Evolutionary conservation across 2,329 filamentous ascomycete species (phyloP).

Genomic region (Aciculosporium take): DNA sequence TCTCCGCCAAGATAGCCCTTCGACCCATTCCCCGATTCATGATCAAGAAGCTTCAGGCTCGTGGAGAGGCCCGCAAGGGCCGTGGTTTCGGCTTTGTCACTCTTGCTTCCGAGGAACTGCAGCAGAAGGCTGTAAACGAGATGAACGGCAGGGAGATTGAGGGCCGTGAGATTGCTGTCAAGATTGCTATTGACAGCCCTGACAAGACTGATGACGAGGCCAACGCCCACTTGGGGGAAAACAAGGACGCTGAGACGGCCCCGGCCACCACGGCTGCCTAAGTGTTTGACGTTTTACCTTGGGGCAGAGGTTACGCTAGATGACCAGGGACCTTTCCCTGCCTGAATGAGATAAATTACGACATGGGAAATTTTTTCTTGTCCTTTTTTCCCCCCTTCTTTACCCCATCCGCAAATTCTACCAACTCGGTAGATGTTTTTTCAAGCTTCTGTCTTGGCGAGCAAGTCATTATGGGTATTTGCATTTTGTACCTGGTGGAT

Average conservation of each 20-base stretch:
- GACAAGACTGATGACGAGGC: slow-evolving; percentile 89
- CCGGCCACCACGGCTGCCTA: slow-evolving; percentile 20
- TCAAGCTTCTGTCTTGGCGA: slow-evolving; percentile 8
- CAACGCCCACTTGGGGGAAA: slow-evolving; percentile 35
- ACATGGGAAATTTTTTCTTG: slow-evolving; percentile 23
- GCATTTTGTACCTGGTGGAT: background rate
- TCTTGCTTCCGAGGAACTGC: slow-evolving; percentile 83
- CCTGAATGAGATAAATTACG: slow-evolving; percentile 21
- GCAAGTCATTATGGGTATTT: slow-evolving; percentile 1
- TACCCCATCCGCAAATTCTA: slow-evolving; percentile 19
- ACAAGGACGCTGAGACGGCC: slow-evolving; percentile 23
- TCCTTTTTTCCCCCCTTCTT: slow-evolving; percentile 14
- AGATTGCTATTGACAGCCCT: slow-evolving; percentile 98
- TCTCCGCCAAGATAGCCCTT: slow-evolving; percentile 94
- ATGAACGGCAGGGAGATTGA: slow-evolving; percentile 99
- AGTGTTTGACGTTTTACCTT: slow-evolving; percentile 6
- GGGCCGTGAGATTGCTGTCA: slow-evolving; percentile 97
- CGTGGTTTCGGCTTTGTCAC: slow-evolving; percentile 98
- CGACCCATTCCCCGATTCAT: slow-evolving; percentile 98
- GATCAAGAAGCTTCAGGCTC: slow-evolving; percentile 99
- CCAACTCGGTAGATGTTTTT: slow-evolving; percentile 22
- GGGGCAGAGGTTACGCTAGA: slow-evolving; percentile 11
- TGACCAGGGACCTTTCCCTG: slow-evolving; percentile 13
- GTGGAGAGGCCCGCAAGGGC: slow-evolving; percentile 95
- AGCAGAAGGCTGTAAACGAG: slow-evolving; percentile 91